Evolutionary conservation across 768 basidiomycete genomes (phyloP).

Genomic region (Tephrocybe rancida): DNA sequence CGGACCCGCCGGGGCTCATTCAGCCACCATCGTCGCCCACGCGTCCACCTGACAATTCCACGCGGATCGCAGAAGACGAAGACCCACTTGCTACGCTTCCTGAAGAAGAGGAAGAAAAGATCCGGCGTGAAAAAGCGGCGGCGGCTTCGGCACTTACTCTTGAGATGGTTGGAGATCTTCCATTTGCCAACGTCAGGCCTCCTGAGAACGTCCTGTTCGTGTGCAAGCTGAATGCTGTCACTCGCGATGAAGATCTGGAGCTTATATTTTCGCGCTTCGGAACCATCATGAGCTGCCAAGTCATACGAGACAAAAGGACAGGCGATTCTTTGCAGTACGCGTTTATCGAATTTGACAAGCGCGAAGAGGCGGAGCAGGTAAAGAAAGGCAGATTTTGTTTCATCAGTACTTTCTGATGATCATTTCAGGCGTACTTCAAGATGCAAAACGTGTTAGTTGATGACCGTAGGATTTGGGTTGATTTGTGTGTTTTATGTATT

Average conservation of each 20-base stretch:
- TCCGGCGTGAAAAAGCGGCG: conserved; percentile 86
- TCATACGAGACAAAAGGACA: conserved; percentile 93
- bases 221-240: conserved; percentile 97
- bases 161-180: conserved; percentile 99
- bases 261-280: conserved; percentile 97
- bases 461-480: conserved; percentile 98
- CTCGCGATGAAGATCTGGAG: conserved; percentile 93
- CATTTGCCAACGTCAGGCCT: conserved; percentile 96
- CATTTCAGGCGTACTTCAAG: conserved; percentile 85
- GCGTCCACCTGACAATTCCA: conserved; percentile 81
- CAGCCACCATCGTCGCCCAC: conserved; percentile 78
- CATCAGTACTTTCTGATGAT: conserved; percentile 2
- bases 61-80: conserved; percentile 94
- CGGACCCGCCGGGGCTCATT: conserved; percentile 78
- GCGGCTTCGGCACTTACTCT: conserved; percentile 93
- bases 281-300: conserved; percentile 94
- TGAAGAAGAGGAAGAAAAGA: conserved; percentile 82
- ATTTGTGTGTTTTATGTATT: conserved; percentile 71
- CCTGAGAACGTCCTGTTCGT: conserved; percentile 99
- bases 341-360: conserved; percentile 96
- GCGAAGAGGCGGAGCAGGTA: conserved; percentile 93
- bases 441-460: conserved; percentile 99
- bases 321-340: conserved; percentile 98
- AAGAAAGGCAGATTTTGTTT: conserved; percentile 4
- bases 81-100: conserved; percentile 81